Base-by-base conservation (phyloP, 73 alveolate genomes). In the Durusdinium trenchii region DNA sequence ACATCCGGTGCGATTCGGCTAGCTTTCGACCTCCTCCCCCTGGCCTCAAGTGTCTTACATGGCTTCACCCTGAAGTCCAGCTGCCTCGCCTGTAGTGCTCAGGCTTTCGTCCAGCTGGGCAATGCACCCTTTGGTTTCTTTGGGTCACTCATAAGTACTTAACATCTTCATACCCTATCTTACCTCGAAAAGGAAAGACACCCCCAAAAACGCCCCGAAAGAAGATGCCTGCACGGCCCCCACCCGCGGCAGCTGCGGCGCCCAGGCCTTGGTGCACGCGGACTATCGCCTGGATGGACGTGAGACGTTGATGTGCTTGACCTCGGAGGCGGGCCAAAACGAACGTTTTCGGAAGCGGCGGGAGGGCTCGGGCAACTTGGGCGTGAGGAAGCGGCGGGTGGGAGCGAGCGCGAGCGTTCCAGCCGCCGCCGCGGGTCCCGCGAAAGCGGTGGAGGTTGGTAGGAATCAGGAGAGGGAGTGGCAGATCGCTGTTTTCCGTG, bases 231-330 rank as follows among this genome's bases (percentile, higher is more conserved):
- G 79, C 42, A 2, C 1, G 79, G 46, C 45, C 45, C 51, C 71
- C 47, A 57, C 12, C 12, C 12, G 35, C 91, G 69, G 69, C n/a
- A n/a, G n/a, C n/a, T n/a, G n/a, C n/a, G 69, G 69, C 69, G 32
- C 32, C 64, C 28, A 99, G 40, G 99, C 99, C 93, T 75, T 99
- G 67, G 96, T 99, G 99, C 99, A 99, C 95, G 99, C 99, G 42
- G 99, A 99, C 79, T 99, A 99, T 64, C 99, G 99, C 85, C 91
- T 99, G 75, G 99, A 99, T 83, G 99, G 99, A 42, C 99, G 99
- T 48, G 99, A 98, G 78, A 99, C 99, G 52, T 99, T 99, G 84
- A 99, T 99, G 99, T 99, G 95, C 50, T 95, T 99, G 75, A 95
- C 99, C 87, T 84, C 96, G 26, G 99, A 98, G 95, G 99, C 99